Conservation (phyloP, 2,329 filamentous ascomycete species). For the Hypoxylon sp. region DNA sequence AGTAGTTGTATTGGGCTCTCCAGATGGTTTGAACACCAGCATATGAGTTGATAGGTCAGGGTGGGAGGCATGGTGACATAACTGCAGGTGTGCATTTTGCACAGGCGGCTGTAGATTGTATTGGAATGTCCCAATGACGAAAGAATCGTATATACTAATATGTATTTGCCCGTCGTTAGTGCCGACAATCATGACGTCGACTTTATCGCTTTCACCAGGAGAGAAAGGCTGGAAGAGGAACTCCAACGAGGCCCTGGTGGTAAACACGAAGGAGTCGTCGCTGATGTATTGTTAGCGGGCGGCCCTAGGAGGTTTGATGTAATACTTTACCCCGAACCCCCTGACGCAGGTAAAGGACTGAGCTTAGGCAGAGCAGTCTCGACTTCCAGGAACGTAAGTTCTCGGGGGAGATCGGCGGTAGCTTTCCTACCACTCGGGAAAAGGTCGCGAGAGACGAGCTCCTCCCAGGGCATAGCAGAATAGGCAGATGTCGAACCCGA, state of each 20-base stretch:
- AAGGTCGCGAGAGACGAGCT: conserved; percentile 49
- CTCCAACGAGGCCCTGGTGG: conserved; percentile 76
- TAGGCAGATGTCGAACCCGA: conserved; percentile 31
- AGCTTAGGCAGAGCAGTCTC: conserved; percentile 82
- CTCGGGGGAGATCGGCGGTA: conserved; percentile 73
- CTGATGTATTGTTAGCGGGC: conserved; percentile 54
- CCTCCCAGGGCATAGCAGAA: conserved; percentile 50
- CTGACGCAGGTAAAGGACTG: conserved; percentile 75
- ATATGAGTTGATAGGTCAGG: conserved; percentile 81
- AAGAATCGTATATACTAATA: conserved; percentile 87
- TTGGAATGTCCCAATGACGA: conserved; percentile 78
- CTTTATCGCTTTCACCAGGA: conserved; percentile 76
- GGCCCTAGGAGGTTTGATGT: conserved; percentile 9
- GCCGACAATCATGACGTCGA: conserved; percentile 83
- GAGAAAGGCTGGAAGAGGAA: conserved; percentile 75
- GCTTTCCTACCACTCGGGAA: conserved; percentile 48
- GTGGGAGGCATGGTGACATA: conserved; percentile 77
- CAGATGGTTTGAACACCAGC: conserved; percentile 70
- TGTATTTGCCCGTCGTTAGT: conserved; percentile 79
- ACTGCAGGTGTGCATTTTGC: conserved; percentile 51
- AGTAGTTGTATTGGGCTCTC: conserved; percentile 55
- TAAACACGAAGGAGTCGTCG: conserved; percentile 73
- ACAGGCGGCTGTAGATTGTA: conserved; percentile 58
- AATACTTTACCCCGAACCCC: conserved; percentile 70
- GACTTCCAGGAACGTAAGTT: conserved; percentile 80